These are phyloP conservation scores for Paraphoma sp. DNA, from an alignment of 2,329 filamentous ascomycete species.

Conservation along the genomic window DNA sequence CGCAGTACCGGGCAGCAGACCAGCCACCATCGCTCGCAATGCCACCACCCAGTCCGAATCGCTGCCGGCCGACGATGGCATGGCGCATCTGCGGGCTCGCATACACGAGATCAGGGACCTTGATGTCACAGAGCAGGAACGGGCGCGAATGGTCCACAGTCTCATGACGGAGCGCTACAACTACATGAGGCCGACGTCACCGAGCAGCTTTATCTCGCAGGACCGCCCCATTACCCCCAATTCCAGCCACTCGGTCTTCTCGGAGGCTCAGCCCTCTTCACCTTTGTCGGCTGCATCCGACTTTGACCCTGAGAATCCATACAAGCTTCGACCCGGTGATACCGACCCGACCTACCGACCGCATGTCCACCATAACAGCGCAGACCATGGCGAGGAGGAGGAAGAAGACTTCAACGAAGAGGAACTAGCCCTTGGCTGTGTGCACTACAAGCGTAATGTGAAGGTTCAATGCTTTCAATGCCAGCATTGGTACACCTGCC, in stretches of 20 bases:
- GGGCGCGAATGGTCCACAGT: constrained; percentile 56
- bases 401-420: constrained; percentile 59
- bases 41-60: constrained; percentile 39
- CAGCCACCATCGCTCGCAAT: constrained; percentile 25
- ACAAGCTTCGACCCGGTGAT: constrained; percentile 43
- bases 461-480: constrained; percentile 94
- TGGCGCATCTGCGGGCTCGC: constrained; percentile 54
- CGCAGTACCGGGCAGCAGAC: constrained; percentile 13
- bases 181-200: constrained; percentile 44
- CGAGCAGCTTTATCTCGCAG: constrained; percentile 47
- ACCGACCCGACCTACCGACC: constrained; percentile 39
- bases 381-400: constrained; percentile 55
- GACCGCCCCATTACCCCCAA: constrained; percentile 48
- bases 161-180: constrained; percentile 59
- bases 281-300: constrained; percentile 44
- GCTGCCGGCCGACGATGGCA: constrained; percentile 59
- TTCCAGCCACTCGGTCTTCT: constrained; percentile 43
- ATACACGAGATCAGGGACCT: constrained; percentile 57
- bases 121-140: constrained; percentile 54
- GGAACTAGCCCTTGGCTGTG: constrained; percentile 70
- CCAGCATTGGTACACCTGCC: constrained; percentile 90
- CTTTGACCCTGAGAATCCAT: constrained; percentile 42
- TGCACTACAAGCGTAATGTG: constrained; percentile 94
- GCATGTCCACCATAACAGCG: constrained; percentile 15
- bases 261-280: constrained; percentile 41